Evolutionary conservation across 2,329 filamentous ascomycete genomes (phyloP).

Genomic region (Fusarium algeriense): DNA sequence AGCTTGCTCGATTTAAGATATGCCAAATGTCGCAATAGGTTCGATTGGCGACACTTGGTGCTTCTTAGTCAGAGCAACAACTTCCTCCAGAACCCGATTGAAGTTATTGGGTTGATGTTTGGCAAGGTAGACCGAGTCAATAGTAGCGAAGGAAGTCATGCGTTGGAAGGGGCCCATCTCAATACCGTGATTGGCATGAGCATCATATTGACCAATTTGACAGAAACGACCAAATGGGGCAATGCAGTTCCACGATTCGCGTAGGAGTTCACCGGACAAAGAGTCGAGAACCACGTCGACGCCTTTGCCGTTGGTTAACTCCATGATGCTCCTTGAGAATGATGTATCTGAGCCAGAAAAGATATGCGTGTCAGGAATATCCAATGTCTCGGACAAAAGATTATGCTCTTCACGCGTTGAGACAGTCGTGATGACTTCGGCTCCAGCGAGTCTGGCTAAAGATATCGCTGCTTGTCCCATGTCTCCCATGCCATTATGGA

Average conservation of each 20-base stretch:
- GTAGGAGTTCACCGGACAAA: constrained; percentile 46
- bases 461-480: constrained; percentile 50
- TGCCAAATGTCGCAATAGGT: neutral
- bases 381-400: constrained; percentile 41
- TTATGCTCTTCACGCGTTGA: constrained; percentile 48
- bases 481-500: constrained; percentile 40
- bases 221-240: constrained; percentile 50
- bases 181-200: constrained; percentile 23
- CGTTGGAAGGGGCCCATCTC: constrained; percentile 51
- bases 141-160: constrained; percentile 16
- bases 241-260: constrained; percentile 49
- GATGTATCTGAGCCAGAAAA: constrained; percentile 21
- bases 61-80: neutral
- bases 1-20: neutral
- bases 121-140: constrained; percentile 1
- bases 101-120: neutral
- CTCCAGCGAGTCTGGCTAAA: constrained; percentile 41
- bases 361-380: constrained; percentile 48
- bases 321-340: neutral
- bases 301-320: constrained; percentile 41
- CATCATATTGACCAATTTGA: constrained; percentile 52
- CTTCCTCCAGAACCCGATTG: neutral
- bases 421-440: constrained; percentile 51
- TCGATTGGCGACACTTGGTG: neutral
- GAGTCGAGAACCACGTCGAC: constrained; percentile 51